Evolutionary conservation across 73 alveolate species (phyloP), one percentile per base, ranked within the genome.

Genomic region (Stentor coeruleus): DNA sequence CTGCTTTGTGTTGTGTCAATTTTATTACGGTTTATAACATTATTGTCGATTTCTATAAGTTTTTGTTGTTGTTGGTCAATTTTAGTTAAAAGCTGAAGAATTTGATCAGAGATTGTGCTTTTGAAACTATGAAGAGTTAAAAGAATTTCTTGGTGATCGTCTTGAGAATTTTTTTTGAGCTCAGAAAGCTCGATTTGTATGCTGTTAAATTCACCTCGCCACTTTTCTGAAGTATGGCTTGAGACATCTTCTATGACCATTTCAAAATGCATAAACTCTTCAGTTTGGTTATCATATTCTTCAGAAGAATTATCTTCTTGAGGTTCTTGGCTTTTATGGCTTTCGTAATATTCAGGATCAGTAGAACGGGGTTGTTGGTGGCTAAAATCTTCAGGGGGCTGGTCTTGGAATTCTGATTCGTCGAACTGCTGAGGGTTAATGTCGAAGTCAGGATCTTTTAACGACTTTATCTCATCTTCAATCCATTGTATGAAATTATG

Each of bases 141-240:
- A 26, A 66, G 79, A 26, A 66, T 20, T 66, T 66, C 79, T 66
- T 66, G 79, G 39, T 37, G n/a, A 26, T 66, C n/a, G 1, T 66
- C 79, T 33, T 66, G n/a, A 28, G 14, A 37, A 66, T 20, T 11
- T 31, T 66, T 66, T 26, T 26, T 66, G 37, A 66, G 79, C 39
- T 66, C 79, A 20, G n/a, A 37, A 26, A 66, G n/a, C 33, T 66
- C 39, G 37, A 66, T 66, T 26, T 40, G n/a, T 26, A 66, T 14
- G 11, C 49, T 40, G 11, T 66, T 31, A 2, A 66, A 66, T 2
- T 66, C 79, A 28, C 79, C 79, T 66, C 37, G n/a, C 79, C 79
- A 66, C 33, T 66, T 66, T 20, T 66, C 37, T 28, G 79, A 66
- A 66, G 37, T 11, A 20, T 66, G 40, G 37, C 40, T 31, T 1